A percentile compares a stretch with the other conserved stretches of the same genome.
These are phyloP conservation scores for Aspergillus unguis DNA, from an alignment of 2,329 filamentous ascomycete species.

Conservation along the genomic window DNA sequence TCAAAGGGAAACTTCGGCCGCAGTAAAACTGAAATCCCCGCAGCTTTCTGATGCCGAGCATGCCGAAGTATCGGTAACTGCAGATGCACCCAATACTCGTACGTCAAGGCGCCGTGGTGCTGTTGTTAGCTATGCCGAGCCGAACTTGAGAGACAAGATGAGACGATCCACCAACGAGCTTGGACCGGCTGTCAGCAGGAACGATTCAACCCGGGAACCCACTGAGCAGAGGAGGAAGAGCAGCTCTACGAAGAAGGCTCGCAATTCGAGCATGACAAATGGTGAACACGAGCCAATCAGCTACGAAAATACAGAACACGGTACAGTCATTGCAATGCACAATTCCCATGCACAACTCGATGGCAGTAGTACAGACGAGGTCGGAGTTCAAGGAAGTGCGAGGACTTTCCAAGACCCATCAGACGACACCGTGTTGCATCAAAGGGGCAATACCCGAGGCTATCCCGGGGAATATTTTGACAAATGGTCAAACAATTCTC, in stretches of 20 bases:
- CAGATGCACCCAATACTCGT: slow-evolving; percentile 53
- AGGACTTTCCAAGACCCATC: neutral
- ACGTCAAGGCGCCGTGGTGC: slow-evolving; percentile 65
- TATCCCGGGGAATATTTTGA: neutral
- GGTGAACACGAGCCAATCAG: slow-evolving; percentile 19
- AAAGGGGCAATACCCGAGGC: neutral
- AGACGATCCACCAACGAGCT: slow-evolving; percentile 73
- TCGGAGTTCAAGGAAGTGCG: neutral
- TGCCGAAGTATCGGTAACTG: slow-evolving; percentile 28
- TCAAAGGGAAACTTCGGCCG: neutral
- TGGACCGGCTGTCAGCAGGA: slow-evolving; percentile 65
- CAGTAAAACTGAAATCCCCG: neutral
- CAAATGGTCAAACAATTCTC: neutral
- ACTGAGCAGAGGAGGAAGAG: slow-evolving; percentile 8
- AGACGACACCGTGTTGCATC: neutral
- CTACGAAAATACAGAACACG: slow-evolving; percentile 8
- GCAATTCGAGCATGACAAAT: slow-evolving; percentile 15
- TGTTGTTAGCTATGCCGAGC: slow-evolving; percentile 76
- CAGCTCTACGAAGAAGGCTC: slow-evolving; percentile 5
- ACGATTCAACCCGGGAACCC: slow-evolving; percentile 30
- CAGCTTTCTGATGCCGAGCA: neutral
- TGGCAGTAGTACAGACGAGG: neutral
- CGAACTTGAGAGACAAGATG: slow-evolving; percentile 80
- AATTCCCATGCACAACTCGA: slow-evolving; percentile 17
- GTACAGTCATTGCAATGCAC: neutral